These are phyloP conservation scores for Nigrospora osmanthi DNA, from an alignment of 2,329 filamentous ascomycete species.

Conservation along the genomic window DNA sequence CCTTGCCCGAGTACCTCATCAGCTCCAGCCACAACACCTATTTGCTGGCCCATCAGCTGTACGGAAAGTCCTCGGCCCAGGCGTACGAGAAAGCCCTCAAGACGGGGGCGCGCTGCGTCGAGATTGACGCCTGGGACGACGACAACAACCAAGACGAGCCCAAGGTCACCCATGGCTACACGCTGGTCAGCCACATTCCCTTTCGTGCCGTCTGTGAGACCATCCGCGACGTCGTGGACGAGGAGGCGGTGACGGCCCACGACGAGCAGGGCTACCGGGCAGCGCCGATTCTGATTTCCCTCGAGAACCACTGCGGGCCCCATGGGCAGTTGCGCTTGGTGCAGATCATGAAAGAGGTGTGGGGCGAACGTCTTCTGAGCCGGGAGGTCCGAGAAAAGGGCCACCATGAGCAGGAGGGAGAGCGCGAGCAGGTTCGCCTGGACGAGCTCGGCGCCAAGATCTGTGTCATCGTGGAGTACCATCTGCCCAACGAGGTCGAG, in stretches of 20 bases:
- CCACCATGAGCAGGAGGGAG: conserved; percentile 42
- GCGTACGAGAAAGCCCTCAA: conserved; percentile 56
- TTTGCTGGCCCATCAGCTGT: conserved; percentile 61
- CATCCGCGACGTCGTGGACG: conserved; percentile 54
- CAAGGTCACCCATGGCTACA: conserved; percentile 65
- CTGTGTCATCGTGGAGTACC: conserved; percentile 61
- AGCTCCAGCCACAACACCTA: conserved; percentile 71
- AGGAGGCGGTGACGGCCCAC: conserved; percentile 39
- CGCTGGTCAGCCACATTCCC: conserved; percentile 56
- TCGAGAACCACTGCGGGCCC: conserved; percentile 59
- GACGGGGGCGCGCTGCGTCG: conserved; percentile 61
- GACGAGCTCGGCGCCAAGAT: conserved; percentile 55
- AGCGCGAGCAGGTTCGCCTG: conserved; percentile 46
- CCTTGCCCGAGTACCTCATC: conserved; percentile 63
- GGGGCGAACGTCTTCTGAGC: conserved; percentile 51
- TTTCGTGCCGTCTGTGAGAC: conserved; percentile 60
- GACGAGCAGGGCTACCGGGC: conserved; percentile 29
- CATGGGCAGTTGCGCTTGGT: conserved; percentile 54
- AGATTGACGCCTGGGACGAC: conserved; percentile 68
- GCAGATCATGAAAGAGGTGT: conserved; percentile 58
- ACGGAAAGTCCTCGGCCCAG: conserved; percentile 50
- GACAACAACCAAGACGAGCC: conserved; percentile 52
- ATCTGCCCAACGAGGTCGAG: conserved; percentile 43
- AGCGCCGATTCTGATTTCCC: conserved; percentile 54
- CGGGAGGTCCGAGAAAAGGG: conserved; percentile 49